These are phyloP conservation scores for Umbellularia californica DNA, from an alignment of 164 flowering plant species.

Conservation along the genomic window DNA sequence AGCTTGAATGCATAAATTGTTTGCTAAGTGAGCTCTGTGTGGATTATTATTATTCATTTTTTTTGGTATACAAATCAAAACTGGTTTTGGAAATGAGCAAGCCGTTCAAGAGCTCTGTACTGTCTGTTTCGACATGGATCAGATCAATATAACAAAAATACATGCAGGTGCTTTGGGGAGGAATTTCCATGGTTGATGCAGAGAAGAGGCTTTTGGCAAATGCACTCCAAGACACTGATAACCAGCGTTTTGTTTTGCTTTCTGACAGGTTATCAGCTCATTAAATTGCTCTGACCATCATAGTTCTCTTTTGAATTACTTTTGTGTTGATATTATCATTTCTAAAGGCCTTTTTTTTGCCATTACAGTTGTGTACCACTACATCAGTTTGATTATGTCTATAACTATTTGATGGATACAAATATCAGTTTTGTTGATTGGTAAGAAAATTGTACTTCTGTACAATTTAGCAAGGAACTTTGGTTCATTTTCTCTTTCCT, in stretches of 20 bases:
- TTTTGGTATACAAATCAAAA: not conserved
- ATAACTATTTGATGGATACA: constrained; percentile 81
- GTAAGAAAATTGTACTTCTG: constrained; percentile 30
- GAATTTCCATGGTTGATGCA: constrained; percentile 94
- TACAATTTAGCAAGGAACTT: not conserved
- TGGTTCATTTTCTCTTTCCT: too few species aligned
- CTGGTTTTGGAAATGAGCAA: not conserved
- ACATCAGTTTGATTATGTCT: constrained; percentile 75
- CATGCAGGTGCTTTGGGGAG: constrained; percentile 85
- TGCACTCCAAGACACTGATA: constrained; percentile 75
- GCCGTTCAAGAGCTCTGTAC: not conserved
- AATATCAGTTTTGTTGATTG: constrained; percentile 86
- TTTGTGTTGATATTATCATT: constrained; percentile 5
- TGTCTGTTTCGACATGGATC: not conserved
- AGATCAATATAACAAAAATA: not conserved
- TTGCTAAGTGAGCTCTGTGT: not conserved
- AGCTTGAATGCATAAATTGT: not conserved
- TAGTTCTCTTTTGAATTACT: not conserved
- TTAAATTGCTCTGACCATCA: constrained; percentile 1
- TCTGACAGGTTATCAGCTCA: constrained; percentile 65
- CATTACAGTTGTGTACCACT: constrained; percentile 86
- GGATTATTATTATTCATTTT: not conserved
- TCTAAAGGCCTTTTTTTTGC: not conserved
- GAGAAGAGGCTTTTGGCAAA: constrained; percentile 73
- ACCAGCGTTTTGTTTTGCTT: constrained; percentile 88